Percentiles rank a stretch among this genome's conserved stretches.
Evolutionary conservation across 208 protist species (phyloP).

Genomic region (Naegleria gruberi): DNA sequence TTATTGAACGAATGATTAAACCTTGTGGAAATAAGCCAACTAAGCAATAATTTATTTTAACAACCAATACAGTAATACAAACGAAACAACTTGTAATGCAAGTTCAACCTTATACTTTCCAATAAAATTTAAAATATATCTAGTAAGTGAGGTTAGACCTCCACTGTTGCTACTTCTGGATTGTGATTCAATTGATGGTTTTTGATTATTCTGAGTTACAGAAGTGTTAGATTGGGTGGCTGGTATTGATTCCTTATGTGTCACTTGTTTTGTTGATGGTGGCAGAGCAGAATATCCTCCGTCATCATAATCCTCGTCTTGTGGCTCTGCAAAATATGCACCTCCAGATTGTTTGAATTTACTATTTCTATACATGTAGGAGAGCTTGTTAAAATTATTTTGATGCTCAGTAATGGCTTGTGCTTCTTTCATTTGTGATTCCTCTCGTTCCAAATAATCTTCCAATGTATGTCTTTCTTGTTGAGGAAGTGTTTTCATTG

Average conservation of each 20-base stretch:
- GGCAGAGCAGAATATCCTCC: not conserved
- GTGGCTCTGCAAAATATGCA: not conserved
- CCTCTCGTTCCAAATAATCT: not conserved
- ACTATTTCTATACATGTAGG: not conserved
- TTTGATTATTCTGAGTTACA: not conserved
- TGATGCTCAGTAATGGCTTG: not conserved
- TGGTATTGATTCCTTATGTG: not conserved
- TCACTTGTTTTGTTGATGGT: not conserved
- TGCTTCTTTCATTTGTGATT: not conserved
- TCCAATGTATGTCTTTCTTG: not conserved
- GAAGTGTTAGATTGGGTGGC: not conserved
- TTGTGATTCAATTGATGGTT: not conserved
- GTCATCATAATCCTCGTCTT: not conserved
- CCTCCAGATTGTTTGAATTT: no score
- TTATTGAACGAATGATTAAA: conserved; percentile 33
- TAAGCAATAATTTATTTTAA: not conserved
- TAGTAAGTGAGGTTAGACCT: not conserved
- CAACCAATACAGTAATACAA: not conserved
- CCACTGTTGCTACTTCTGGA: no score
- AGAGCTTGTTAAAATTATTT: no score
- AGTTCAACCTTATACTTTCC: not conserved
- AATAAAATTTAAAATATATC: not conserved
- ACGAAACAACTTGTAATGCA: not conserved
- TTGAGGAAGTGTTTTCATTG: not conserved
- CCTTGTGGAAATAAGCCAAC: conserved; percentile 18